phyloP scores from a whole-genome alignment of 768 basidiomycete species.

The Boletus rex-veris region DNA sequence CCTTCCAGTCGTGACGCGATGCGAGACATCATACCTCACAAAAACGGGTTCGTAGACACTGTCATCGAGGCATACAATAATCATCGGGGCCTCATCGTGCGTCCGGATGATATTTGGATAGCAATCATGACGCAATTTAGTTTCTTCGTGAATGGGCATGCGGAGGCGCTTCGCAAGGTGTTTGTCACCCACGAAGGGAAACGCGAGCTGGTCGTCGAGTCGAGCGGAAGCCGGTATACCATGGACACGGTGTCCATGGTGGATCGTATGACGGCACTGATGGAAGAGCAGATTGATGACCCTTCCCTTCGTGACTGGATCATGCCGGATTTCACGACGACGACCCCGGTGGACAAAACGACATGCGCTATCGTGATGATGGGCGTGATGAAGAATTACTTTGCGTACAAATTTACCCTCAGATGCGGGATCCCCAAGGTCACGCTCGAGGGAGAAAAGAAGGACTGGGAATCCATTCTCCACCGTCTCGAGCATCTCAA shows the following conservation, averaged over 20 bases:
- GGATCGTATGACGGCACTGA: slow-evolving; percentile 17
- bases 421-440: slow-evolving; percentile 43
- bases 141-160: slow-evolving; percentile 38
- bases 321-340: slow-evolving; percentile 43
- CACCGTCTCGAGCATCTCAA: slow-evolving; percentile 37
- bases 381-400: slow-evolving; percentile 41
- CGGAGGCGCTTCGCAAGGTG: slow-evolving; percentile 31
- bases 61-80: slow-evolving; percentile 35
- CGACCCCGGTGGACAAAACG: slow-evolving; percentile 37
- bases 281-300: slow-evolving; percentile 23
- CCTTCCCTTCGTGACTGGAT: slow-evolving; percentile 38
- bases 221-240: slow-evolving; percentile 14
- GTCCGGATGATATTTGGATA: slow-evolving; percentile 50
- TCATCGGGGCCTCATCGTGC: slow-evolving; percentile 38
- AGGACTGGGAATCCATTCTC: slow-evolving; percentile 39
- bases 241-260: slow-evolving; percentile 34
- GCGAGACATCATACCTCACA: slow-evolving; percentile 29
- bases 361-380: slow-evolving; percentile 41
- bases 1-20: slow-evolving; percentile 12
- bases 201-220: slow-evolving; percentile 26
- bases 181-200: slow-evolving; percentile 29
- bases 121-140: slow-evolving; percentile 36
- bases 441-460: slow-evolving; percentile 40
- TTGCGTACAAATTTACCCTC: slow-evolving; percentile 31
- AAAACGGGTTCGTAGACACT: slow-evolving; percentile 37